Percentiles rank a stretch among this genome's conserved stretches.
Conservation (phyloP, 164 flowering plant species). For the Nymphaea thermarum region DNA sequence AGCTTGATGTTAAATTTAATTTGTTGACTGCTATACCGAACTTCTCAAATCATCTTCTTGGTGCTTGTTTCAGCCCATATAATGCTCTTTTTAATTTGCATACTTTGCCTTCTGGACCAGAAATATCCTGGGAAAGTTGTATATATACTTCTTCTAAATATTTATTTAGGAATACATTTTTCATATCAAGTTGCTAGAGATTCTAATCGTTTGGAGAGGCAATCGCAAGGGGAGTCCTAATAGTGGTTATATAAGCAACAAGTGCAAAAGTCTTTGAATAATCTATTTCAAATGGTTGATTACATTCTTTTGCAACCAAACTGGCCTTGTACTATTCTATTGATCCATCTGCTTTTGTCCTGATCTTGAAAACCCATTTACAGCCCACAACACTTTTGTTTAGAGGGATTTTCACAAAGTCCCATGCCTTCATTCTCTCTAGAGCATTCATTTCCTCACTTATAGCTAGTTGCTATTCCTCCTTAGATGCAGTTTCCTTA, state of each 20-base stretch:
- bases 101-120: not conserved
- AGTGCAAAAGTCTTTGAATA: not conserved
- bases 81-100: not conserved
- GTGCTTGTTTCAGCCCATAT: not conserved
- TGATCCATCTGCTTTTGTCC: not conserved
- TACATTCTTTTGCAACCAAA: not conserved
- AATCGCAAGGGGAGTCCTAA: not conserved
- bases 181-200: not conserved
- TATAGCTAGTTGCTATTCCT: not conserved
- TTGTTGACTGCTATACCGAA: not conserved
- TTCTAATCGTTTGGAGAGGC: not conserved
- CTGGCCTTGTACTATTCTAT: not conserved
- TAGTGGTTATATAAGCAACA: not conserved
- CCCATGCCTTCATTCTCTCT: not conserved
- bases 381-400: not conserved
- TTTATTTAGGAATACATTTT: not conserved
- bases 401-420: not conserved
- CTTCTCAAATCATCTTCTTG: not conserved
- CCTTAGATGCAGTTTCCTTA: not conserved
- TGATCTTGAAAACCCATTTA: not conserved
- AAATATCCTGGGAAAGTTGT: not conserved
- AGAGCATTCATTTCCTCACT: not conserved
- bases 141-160: not conserved
- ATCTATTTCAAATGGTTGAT: not conserved
- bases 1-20: not conserved